Percentiles rank a stretch among this genome's conserved stretches.
Evolutionary conservation across 202 grass and related monocot genomes (phyloP).

Genomic region (Musa balbisiana): DNA sequence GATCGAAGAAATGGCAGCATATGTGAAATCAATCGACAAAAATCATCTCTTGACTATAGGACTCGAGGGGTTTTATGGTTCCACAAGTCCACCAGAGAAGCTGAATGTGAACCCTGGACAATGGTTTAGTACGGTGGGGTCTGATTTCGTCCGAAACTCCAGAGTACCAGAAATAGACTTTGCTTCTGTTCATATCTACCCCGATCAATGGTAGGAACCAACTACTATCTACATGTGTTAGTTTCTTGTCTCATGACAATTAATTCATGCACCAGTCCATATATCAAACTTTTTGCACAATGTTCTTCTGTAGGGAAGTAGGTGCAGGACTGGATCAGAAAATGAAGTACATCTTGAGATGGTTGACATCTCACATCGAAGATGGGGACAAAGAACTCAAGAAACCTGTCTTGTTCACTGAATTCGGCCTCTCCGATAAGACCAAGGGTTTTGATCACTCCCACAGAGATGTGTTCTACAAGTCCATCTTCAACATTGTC

Average conservation of each 20-base stretch:
- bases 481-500: conserved; percentile 31
- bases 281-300: too few species aligned
- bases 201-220: conserved; percentile 45
- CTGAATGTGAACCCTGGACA: conserved; percentile 40
- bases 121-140: conserved; percentile 42
- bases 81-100: conserved; percentile 27
- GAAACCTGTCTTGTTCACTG: conserved; percentile 52
- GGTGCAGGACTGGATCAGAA: conserved; percentile 15
- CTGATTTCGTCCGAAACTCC: conserved; percentile 39
- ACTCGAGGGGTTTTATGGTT: conserved; percentile 67
- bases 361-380: conserved; percentile 27
- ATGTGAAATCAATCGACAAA: conserved; percentile 40
- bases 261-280: too few species aligned
- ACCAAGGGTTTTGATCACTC: conserved; percentile 1
- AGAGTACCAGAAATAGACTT: conserved; percentile 36
- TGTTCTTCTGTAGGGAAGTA: conserved; percentile 19
- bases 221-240: background rate
- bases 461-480: conserved; percentile 24
- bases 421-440: conserved; percentile 50
- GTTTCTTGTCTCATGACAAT: too few species aligned
- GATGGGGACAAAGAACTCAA: conserved; percentile 5
- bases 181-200: conserved; percentile 67
- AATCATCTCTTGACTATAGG: conserved; percentile 46
- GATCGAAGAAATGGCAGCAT: conserved; percentile 66
- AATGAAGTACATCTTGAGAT: conserved; percentile 30